Conservation (phyloP, 176 grass and related monocot species). For the Melocanna baccifera region DNA sequence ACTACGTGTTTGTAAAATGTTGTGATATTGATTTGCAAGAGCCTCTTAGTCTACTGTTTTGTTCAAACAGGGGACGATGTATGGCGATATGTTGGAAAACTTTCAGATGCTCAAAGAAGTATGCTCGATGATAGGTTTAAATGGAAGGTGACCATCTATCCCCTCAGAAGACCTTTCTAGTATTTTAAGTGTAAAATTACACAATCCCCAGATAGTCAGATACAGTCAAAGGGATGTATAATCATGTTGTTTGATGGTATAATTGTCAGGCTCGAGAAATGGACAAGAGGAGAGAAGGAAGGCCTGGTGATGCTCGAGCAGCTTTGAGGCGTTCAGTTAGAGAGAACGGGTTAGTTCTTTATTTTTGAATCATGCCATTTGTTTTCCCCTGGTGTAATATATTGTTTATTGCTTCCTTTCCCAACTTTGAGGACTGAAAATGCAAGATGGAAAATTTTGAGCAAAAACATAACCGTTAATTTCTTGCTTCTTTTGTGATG, state of each 20-base stretch:
- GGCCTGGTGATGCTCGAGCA: conserved; percentile 83
- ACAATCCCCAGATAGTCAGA: background rate
- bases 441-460: background rate
- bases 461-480: background rate
- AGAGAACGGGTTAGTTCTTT: conserved; percentile 75
- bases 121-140: conserved; percentile 99
- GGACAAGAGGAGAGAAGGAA: conserved; percentile 97
- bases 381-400: background rate
- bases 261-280: conserved; percentile 82
- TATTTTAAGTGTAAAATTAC: conserved; percentile 13
- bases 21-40: conserved; percentile 10
- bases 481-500: background rate
- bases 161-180: background rate
- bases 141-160: conserved; percentile 78
- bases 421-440: background rate
- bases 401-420: background rate
- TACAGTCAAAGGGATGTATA: background rate
- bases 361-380: conserved; percentile 10
- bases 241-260: conserved; percentile 23
- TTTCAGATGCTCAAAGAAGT: conserved; percentile 98
- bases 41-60: conserved; percentile 21
- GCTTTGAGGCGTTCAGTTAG: conserved; percentile 94
- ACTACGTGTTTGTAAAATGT: background rate
- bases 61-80: conserved; percentile 79
- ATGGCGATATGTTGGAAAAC: conserved; percentile 96